Conservation (phyloP, 2,329 filamentous ascomycete species). For the Plectosphaerella sp. region DNA sequence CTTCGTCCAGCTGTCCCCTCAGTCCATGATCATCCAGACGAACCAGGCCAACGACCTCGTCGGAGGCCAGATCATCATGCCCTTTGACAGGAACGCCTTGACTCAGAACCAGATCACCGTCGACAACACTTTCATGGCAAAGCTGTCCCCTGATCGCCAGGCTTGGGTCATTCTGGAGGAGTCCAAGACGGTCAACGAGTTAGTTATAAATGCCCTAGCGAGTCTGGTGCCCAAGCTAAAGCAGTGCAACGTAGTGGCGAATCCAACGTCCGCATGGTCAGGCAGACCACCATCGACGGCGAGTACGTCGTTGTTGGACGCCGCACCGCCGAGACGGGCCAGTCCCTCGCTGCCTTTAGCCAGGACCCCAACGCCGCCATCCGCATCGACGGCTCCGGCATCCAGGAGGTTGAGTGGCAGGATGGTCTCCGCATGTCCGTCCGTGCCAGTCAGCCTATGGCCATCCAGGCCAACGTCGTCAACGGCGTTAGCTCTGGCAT, state of each 20-base stretch:
- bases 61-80: conserved; percentile 14
- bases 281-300: conserved; percentile 14
- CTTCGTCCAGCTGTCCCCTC: conserved; percentile 15
- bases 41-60: conserved; percentile 15
- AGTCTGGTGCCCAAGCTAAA: not conserved
- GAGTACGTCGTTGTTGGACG: conserved; percentile 15
- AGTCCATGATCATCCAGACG: conserved; percentile 14
- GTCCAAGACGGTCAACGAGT: conserved; percentile 14
- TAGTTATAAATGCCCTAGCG: not conserved
- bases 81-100: conserved; percentile 13
- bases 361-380: conserved; percentile 9
- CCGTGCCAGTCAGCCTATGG: conserved; percentile 16
- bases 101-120: conserved; percentile 12
- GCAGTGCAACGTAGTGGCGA: conserved; percentile 8
- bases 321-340: conserved; percentile 13
- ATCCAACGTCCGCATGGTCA: conserved; percentile 15
- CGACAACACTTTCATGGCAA: conserved; percentile 15
- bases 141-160: conserved; percentile 14
- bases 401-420: conserved; percentile 15
- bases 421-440: conserved; percentile 17
- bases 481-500: conserved; percentile 15
- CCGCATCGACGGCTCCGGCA: conserved; percentile 13
- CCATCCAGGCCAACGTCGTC: conserved; percentile 13
- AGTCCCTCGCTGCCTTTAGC: conserved; percentile 13
- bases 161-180: conserved; percentile 15